Percentiles rank a stretch among this genome's conserved stretches.
phyloP scores from a whole-genome alignment of 495 filamentous ascomycete genomes.

The Talaromyces adpressus region DNA sequence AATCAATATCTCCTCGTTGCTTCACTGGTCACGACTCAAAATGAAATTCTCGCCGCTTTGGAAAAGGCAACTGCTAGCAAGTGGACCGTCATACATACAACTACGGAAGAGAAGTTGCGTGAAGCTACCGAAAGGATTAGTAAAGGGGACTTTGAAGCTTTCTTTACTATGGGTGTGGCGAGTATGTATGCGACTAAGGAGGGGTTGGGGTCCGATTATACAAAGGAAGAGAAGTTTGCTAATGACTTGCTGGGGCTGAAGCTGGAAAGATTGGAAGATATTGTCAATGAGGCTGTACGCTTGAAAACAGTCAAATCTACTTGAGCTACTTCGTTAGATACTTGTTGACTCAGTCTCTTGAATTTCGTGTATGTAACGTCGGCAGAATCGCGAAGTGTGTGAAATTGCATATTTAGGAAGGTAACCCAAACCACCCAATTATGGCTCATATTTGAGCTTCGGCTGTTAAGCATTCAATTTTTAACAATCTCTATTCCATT shows the following conservation, averaged over 20 bases:
- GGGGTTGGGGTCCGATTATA: slow-evolving; percentile 23
- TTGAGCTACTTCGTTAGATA: not conserved
- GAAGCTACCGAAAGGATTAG: slow-evolving; percentile 23
- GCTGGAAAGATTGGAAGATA: slow-evolving; percentile 21
- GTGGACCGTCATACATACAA: slow-evolving; percentile 30
- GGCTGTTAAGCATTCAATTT: too few relatives aligned
- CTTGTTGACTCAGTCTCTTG: too few relatives aligned
- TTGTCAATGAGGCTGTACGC: slow-evolving; percentile 12
- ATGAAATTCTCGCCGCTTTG: slow-evolving; percentile 33
- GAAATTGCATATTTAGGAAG: too few relatives aligned
- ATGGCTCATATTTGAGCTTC: too few relatives aligned
- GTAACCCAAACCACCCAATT: too few relatives aligned
- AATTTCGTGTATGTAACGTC: too few relatives aligned
- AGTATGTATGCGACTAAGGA: slow-evolving; percentile 19
- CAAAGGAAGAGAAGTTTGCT: slow-evolving; percentile 17
- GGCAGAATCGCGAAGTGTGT: too few relatives aligned
- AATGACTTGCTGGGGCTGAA: slow-evolving; percentile 26
- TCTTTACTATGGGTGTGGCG: slow-evolving; percentile 20
- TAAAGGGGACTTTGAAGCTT: slow-evolving; percentile 29
- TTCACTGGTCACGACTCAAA: slow-evolving; percentile 37
- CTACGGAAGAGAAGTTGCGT: slow-evolving; percentile 20
- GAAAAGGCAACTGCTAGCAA: slow-evolving; percentile 33
- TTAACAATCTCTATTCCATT: too few relatives aligned
- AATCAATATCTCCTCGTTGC: slow-evolving; percentile 45
- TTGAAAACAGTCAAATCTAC: slow-evolving; percentile 9